These are phyloP conservation scores for Amanita exitialis DNA, from an alignment of 768 basidiomycete species.

Conservation along the genomic window DNA sequence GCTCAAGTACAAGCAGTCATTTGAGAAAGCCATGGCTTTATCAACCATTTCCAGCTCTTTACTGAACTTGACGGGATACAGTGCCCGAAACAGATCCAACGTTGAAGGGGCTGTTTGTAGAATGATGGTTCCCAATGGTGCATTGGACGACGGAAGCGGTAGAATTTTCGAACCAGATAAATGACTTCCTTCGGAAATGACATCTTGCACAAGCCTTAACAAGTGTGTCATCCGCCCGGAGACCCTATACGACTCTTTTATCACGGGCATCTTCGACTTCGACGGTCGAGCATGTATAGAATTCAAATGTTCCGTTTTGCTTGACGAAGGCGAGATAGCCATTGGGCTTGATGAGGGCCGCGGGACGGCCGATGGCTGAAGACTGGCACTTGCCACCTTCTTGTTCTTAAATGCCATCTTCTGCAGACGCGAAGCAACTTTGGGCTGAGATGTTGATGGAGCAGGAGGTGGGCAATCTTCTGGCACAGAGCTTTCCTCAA, in stretches of 20 bases:
- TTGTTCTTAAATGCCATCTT: slow-evolving; percentile 47
- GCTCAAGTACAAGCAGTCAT: slow-evolving; percentile 67
- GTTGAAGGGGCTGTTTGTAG: slow-evolving; percentile 51
- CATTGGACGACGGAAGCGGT: slow-evolving; percentile 19
- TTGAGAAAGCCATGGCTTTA: slow-evolving; percentile 64
- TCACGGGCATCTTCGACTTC: slow-evolving; percentile 12
- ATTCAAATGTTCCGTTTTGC: slow-evolving; percentile 12
- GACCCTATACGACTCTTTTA: slow-evolving; percentile 52
- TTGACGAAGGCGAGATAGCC: slow-evolving; percentile 10
- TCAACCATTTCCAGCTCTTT: slow-evolving; percentile 39
- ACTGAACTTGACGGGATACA: slow-evolving; percentile 59
- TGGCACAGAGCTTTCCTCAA: slow-evolving; percentile 9
- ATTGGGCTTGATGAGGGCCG: slow-evolving; percentile 11
- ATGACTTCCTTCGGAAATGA: slow-evolving; percentile 57
- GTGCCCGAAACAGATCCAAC: slow-evolving; percentile 71
- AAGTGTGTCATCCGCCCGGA: slow-evolving; percentile 47
- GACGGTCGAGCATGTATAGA: slow-evolving; percentile 12
- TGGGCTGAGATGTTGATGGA: slow-evolving; percentile 28
- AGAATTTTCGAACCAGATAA: slow-evolving; percentile 51
- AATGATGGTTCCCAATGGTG: slow-evolving; percentile 42
- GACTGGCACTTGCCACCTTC: slow-evolving; percentile 26
- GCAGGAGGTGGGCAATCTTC: slow-evolving; percentile 20
- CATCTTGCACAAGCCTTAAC: slow-evolving; percentile 45
- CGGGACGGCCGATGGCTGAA: slow-evolving; percentile 10
- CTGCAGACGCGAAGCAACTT: slow-evolving; percentile 48